A percentile compares a stretch with the other conserved stretches of the same genome.
Conservation (phyloP, 1,139 yeast species). For the Ogataea hybrid region DNA sequence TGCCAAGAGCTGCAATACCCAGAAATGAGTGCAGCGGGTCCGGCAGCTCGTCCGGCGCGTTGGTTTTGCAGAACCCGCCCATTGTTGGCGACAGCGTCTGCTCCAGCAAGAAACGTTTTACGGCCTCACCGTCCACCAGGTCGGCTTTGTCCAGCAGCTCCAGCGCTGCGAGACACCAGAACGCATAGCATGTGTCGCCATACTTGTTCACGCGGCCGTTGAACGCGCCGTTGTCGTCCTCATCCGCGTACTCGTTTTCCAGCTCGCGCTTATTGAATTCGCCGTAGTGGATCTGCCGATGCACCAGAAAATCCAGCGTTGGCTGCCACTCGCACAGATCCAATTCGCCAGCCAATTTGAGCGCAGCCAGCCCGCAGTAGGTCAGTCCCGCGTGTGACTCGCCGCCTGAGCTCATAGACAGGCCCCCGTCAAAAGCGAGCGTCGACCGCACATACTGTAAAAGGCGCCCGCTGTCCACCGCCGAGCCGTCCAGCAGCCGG, state of each 20-base stretch:
- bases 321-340: constrained; percentile 34
- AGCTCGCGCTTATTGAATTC: constrained; percentile 26
- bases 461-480: constrained; percentile 44
- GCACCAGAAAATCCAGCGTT: constrained; percentile 58
- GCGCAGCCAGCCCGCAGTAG: constrained; percentile 76
- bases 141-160: constrained; percentile 36
- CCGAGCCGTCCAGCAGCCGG: constrained; percentile 48
- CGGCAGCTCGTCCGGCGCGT: constrained; percentile 46
- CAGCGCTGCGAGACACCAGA: constrained; percentile 79
- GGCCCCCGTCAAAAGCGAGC: constrained; percentile 65
- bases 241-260: constrained; percentile 39
- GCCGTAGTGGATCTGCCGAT: constrained; percentile 53
- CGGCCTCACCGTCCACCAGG: constrained; percentile 40
- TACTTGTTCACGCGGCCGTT: constrained; percentile 86
- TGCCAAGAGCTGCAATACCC: constrained; percentile 55
- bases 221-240: constrained; percentile 69
- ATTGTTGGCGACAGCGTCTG: constrained; percentile 59
- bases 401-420: constrained; percentile 44
- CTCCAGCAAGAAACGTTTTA: constrained; percentile 48
- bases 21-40: constrained; percentile 69
- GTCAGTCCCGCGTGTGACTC: constrained; percentile 91
- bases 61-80: constrained; percentile 83
- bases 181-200: constrained; percentile 89
- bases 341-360: constrained; percentile 43
- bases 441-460: constrained; percentile 42